phyloP scores from a whole-genome alignment of 2,329 filamentous ascomycete genomes.

The Sporothrix protearum region DNA sequence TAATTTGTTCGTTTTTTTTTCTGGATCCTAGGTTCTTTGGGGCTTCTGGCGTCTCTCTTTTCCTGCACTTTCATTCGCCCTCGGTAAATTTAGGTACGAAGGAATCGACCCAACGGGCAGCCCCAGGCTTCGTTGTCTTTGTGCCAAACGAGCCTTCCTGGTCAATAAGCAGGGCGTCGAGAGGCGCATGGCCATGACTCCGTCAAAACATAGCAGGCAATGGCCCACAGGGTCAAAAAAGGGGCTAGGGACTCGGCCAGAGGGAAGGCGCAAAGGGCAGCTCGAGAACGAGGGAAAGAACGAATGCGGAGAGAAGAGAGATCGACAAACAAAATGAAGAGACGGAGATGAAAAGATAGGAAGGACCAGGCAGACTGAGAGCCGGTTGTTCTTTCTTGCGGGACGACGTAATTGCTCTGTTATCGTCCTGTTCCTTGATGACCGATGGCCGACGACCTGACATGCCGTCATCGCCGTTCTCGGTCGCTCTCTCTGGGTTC shows the following conservation, averaged over 20 bases:
- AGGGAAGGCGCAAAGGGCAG: neutral
- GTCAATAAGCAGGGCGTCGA: neutral
- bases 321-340: neutral
- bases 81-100: neutral
- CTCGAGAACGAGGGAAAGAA: neutral
- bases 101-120: neutral
- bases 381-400: constrained; percentile 5
- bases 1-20: neutral
- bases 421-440: neutral
- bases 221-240: neutral
- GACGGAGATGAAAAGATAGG: neutral
- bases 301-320: neutral
- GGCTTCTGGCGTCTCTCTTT: neutral
- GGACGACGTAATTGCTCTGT: constrained; percentile 4
- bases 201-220: neutral
- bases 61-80: neutral
- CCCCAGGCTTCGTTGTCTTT: neutral
- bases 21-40: neutral
- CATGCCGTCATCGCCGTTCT: neutral
- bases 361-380: neutral
- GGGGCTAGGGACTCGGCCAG: neutral
- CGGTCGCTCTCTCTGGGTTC: neutral
- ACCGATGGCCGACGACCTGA: neutral
- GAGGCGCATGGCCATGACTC: neutral
- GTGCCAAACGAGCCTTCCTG: neutral